Base-by-base conservation (phyloP, 1,284 basidiomycete genomes). In the Ceratobasidium theobromae region DNA sequence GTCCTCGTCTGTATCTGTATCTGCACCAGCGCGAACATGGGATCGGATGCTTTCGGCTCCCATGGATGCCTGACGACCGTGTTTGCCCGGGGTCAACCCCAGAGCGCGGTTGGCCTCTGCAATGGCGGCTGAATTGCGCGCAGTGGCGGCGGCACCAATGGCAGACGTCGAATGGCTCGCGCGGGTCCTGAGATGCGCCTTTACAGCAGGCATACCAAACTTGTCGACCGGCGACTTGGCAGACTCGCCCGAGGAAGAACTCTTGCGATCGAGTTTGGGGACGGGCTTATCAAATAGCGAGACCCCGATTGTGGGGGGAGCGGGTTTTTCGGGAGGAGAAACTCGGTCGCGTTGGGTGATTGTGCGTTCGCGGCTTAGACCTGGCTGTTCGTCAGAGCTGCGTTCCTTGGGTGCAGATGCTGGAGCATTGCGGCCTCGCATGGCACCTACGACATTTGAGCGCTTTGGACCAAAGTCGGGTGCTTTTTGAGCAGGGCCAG, bases 151-250 rank as follows among this genome's bases (percentile, higher is more conserved):
- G 30, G 57, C 57, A 18, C 57, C 38, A 49, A 60, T 60, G 27
- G 57, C 57, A 12, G 45, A 49, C 25, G 57, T 60, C 30, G 57
- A 60, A 60, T 60, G 57, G 45, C 57, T 60, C 28, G 57, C 57
- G 9, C 57, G 27, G 18, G 30, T 38, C 16, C 57, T 28, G 3
- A 16, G 21, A 49, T 25, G n/a, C 2, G 52, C 21, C 16, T n/a
- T n/a, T n/a, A n/a, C n/a, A n/a, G n/a, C n/a, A n/a, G n/a, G n/a
- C n/a, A n/a, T n/a, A n/a, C n/a, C n/a, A n/a, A n/a, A n/a, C n/a
- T n/a, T n/a, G n/a, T n/a, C n/a, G n/a, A n/a, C n/a, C n/a, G n/a
- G n/a, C n/a, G n/a, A n/a, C n/a, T n/a, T n/a, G n/a, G n/a, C n/a
- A n/a, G n/a, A n/a, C n/a, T n/a, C n/a, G n/a, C n/a, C n/a, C n/a